phyloP scores from a whole-genome alignment of 495 filamentous ascomycete species.

The Talaromyces nanjingensis region DNA sequence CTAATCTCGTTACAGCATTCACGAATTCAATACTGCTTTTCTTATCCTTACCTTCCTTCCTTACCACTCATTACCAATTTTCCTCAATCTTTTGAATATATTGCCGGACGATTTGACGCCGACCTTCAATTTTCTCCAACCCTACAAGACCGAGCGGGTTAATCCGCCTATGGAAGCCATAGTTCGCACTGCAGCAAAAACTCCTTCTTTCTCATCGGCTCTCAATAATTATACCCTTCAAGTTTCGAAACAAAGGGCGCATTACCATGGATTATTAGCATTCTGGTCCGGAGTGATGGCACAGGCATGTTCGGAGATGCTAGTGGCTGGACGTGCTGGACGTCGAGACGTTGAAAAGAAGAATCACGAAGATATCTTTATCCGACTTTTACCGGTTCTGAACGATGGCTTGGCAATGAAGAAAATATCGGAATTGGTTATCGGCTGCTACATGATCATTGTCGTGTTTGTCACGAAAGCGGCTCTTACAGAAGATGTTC shows the following conservation, averaged over 20 bases:
- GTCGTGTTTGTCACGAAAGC: conserved; percentile 78
- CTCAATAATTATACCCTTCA: conserved; percentile 71
- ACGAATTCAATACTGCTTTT: conserved; percentile 78
- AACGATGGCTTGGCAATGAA: conserved; percentile 68
- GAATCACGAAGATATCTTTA: conserved; percentile 71
- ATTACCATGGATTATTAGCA: conserved; percentile 67
- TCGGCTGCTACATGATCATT: conserved; percentile 85
- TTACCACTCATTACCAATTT: conserved; percentile 76
- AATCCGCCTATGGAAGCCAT: conserved; percentile 72
- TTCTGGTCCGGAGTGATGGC: conserved; percentile 85
- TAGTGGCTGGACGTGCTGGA: conserved; percentile 68
- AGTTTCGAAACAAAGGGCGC: conserved; percentile 56
- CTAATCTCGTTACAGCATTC: conserved; percentile 56
- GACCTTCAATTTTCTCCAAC: conserved; percentile 75
- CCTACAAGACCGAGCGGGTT: conserved; percentile 68
- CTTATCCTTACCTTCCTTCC: conserved; percentile 87
- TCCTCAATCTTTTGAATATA: conserved; percentile 74
- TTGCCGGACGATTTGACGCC: conserved; percentile 63
- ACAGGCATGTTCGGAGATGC: conserved; percentile 71
- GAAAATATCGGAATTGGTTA: conserved; percentile 64
- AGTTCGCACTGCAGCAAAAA: conserved; percentile 70
- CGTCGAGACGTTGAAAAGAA: conserved; percentile 57
- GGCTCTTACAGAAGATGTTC: conserved; percentile 61
- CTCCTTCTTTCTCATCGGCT: conserved; percentile 57
- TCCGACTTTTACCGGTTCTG: conserved; percentile 66